Conservation (phyloP, 345 rosid genomes). For the Bruguiera gymnorhiza region DNA sequence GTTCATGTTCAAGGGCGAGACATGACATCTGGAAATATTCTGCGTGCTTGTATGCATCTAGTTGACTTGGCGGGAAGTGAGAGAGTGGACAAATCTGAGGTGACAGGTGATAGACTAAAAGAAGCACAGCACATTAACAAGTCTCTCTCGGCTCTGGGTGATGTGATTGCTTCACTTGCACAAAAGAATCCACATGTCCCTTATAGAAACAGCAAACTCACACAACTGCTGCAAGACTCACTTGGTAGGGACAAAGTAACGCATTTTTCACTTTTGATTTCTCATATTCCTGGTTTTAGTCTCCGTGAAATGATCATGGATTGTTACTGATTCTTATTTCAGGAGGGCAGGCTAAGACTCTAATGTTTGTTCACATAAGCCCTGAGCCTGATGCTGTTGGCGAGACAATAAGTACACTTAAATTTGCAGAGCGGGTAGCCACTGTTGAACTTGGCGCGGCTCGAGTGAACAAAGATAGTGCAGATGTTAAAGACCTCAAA, state of each 20-base stretch:
- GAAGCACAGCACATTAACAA: conserved; percentile 93
- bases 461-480: conserved; percentile 67
- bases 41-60: conserved; percentile 94
- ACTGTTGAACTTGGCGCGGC: conserved; percentile 96
- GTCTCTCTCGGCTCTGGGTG: conserved; percentile 97
- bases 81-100: conserved; percentile 92
- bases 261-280: not conserved
- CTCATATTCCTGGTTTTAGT: not conserved
- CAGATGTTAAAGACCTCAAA: conserved; percentile 86
- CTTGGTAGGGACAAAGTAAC: conserved; percentile 51
- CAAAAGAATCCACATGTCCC: conserved; percentile 97
- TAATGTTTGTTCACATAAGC: conserved; percentile 96
- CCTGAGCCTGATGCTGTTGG: conserved; percentile 84
- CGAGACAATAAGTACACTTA: conserved; percentile 91
- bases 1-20: conserved; percentile 95
- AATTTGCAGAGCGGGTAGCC: conserved; percentile 97
- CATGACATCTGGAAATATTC: conserved; percentile 67
- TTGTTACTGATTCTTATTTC: conserved; percentile 23
- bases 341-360: conserved; percentile 98
- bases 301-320: conserved; percentile 11
- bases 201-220: conserved; percentile 94
- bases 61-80: conserved; percentile 99
- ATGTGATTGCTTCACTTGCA: conserved; percentile 96
- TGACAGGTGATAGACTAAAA: conserved; percentile 84
- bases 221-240: conserved; percentile 94